Conservation (phyloP, 441 rosid species). For the Populus tomentosa region DNA sequence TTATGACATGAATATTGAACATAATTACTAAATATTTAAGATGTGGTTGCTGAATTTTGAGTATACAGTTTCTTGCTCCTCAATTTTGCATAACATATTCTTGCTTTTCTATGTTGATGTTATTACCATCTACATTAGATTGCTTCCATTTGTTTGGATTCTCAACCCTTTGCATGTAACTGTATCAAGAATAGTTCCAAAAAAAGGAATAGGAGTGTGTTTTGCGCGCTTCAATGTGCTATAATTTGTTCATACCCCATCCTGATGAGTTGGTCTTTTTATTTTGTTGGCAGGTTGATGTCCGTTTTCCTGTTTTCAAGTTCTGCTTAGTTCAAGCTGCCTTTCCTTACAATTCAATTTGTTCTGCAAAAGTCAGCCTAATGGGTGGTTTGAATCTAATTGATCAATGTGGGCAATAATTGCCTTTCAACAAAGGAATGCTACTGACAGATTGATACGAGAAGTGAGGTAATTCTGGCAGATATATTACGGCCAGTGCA, state of each 20-base stretch:
- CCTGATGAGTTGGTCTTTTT: background rate
- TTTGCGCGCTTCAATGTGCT: background rate
- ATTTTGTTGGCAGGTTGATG: conserved; percentile 54
- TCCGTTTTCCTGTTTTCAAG: conserved; percentile 10
- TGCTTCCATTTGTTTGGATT: background rate
- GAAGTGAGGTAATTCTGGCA: conserved; percentile 17
- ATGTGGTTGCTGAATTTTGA: background rate
- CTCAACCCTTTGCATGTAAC: background rate
- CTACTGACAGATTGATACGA: conserved; percentile 50
- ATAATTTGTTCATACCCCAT: background rate
- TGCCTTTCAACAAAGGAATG: conserved; percentile 23
- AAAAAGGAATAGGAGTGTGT: no score
- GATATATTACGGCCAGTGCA: conserved; percentile 20
- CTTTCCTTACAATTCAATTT: conserved; percentile 10
- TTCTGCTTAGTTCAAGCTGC: conserved; percentile 4
- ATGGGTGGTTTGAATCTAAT: conserved; percentile 35
- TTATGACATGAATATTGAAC: background rate
- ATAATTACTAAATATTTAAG: background rate
- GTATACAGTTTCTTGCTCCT: background rate
- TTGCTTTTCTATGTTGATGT: background rate
- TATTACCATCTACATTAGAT: background rate
- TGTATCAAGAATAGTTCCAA: no score
- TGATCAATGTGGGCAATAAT: conserved; percentile 21
- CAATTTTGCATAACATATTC: background rate
- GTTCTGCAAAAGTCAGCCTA: conserved; percentile 18